phyloP scores from a whole-genome alignment of 2,329 filamentous ascomycete species.

The Alternaria ethzedia region DNA sequence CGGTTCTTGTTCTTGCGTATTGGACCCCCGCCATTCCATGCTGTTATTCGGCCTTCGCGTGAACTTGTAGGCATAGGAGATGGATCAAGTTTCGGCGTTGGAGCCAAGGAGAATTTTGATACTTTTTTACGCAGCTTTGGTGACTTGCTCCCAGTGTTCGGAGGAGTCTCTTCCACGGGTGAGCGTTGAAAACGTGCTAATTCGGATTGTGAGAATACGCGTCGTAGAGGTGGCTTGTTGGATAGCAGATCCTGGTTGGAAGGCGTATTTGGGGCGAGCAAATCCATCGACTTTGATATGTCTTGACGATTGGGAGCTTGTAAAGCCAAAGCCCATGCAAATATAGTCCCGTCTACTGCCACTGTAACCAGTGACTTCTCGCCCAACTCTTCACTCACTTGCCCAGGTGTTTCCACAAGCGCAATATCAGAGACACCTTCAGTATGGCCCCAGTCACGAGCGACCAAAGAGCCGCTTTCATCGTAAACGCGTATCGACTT shows the following conservation, averaged over 20 bases:
- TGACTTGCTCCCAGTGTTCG: slow-evolving; percentile 53
- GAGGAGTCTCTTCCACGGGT: slow-evolving; percentile 47
- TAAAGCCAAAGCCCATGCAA: slow-evolving; percentile 53
- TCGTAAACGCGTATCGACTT: slow-evolving; percentile 95
- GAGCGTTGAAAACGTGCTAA: slow-evolving; percentile 75
- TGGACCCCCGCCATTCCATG: slow-evolving; percentile 25
- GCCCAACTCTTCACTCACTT: slow-evolving; percentile 52
- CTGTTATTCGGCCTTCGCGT: slow-evolving; percentile 26
- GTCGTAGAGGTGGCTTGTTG: slow-evolving; percentile 74
- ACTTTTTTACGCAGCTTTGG: slow-evolving; percentile 62
- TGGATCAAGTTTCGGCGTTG: slow-evolving; percentile 54
- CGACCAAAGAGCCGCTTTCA: slow-evolving; percentile 76
- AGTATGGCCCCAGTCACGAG: slow-evolving; percentile 93
- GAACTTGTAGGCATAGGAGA: slow-evolving; percentile 40
- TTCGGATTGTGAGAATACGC: slow-evolving; percentile 86
- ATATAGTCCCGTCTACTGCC: slow-evolving; percentile 59
- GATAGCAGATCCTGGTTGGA: slow-evolving; percentile 43
- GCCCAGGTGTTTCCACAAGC: slow-evolving; percentile 57
- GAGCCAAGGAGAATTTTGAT: slow-evolving; percentile 59
- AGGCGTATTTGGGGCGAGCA: slow-evolving; percentile 40
- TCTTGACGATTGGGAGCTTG: slow-evolving; percentile 38
- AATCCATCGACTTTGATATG: slow-evolving; percentile 46
- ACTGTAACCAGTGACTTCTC: slow-evolving; percentile 57
- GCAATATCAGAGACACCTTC: slow-evolving; percentile 89
- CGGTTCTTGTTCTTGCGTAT: slow-evolving; percentile 43